Conservation (phyloP, 768 basidiomycete genomes). For the Mycena crocata region DNA sequence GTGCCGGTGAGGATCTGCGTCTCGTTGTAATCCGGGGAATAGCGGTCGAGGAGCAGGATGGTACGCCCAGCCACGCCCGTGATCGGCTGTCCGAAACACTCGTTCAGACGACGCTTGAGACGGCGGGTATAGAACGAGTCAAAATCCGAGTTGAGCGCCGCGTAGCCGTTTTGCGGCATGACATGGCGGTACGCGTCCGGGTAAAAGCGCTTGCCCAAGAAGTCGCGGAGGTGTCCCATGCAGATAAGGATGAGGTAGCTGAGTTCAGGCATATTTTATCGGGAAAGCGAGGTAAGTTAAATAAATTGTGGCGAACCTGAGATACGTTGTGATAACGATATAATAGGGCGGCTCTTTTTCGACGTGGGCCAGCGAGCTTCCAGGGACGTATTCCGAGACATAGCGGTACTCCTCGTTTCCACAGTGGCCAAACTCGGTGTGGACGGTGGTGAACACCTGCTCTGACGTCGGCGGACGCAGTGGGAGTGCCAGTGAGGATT, state of each 20-base stretch:
- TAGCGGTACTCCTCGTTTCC: constrained; percentile 80
- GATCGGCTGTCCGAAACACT: constrained; percentile 92
- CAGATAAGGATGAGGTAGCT: constrained; percentile 93
- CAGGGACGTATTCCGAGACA: constrained; percentile 69
- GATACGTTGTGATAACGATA: constrained; percentile 90
- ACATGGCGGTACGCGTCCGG: constrained; percentile 82
- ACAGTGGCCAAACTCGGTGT: constrained; percentile 95
- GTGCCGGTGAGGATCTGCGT: constrained; percentile 83
- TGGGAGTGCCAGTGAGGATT: too few relatives aligned
- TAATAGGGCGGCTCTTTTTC: constrained; percentile 94
- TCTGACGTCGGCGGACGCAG: constrained; percentile 88
- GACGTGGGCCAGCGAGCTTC: constrained; percentile 62
- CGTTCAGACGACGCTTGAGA: constrained; percentile 93
- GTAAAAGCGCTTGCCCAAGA: constrained; percentile 87
- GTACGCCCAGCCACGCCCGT: constrained; percentile 97
- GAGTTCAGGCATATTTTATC: constrained; percentile 34
- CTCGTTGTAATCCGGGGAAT: constrained; percentile 83
- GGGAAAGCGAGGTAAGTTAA: background rate
- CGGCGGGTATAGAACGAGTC: constrained; percentile 99
- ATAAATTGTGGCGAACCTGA: constrained; percentile 44
- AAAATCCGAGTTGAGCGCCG: constrained; percentile 96
- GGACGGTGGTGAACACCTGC: constrained; percentile 80
- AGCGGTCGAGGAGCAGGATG: constrained; percentile 86
- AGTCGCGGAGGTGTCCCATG: constrained; percentile 94
- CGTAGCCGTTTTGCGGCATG: constrained; percentile 87